Evolutionary conservation across 805 yeast species (phyloP), one percentile per base, ranked within the genome.

Genomic region (Spencermartinsiella europaea): DNA sequence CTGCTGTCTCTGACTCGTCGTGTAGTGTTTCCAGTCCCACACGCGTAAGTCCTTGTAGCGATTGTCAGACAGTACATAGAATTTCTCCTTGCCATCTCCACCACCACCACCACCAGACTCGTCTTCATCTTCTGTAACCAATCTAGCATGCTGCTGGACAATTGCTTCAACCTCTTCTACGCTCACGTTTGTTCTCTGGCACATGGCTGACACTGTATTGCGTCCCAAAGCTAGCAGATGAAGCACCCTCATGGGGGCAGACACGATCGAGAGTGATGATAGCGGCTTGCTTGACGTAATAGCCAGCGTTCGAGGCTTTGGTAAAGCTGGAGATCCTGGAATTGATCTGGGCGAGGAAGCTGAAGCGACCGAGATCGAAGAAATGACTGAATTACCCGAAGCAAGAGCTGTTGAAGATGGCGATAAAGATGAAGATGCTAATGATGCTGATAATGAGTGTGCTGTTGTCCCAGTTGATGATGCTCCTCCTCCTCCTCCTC

Each of bases 181-280:
- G 17, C 57, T 45, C 20, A 63, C 48, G 41, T 64, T 64, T 0
- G 69, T 59, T 19, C 62, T 57, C 27, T 52, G 50, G 5, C 62
- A 49, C 10, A 76, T 53, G 1, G 61, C 62, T 2, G 57, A 53
- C 1, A 59, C 51, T 0, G 75, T 56, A 15, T 63, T 59, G 1
- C 81, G 79, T 1, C 79, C 81, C 36, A 76, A 58, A 1, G 81
- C 77, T 33, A 77, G 54, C 21, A 72, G 58, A 50, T 73, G 74
- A 19, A 75, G 54, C 34, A 76, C 63, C 43, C 73, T 69, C 53
- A 53, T 59, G n/a, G 58, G 46, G 21, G 60, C 54, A 15, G 57
- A 52, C 16, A 55, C 41, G 28, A 55, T 44, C 21, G 58, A 47
- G 38, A 54, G 53, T 10, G 57, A 46, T 2, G 61, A 21, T 39